These are phyloP conservation scores for Thalassiosira hispida DNA, from an alignment of 352 stramenopile genomes.

Conservation along the genomic window DNA sequence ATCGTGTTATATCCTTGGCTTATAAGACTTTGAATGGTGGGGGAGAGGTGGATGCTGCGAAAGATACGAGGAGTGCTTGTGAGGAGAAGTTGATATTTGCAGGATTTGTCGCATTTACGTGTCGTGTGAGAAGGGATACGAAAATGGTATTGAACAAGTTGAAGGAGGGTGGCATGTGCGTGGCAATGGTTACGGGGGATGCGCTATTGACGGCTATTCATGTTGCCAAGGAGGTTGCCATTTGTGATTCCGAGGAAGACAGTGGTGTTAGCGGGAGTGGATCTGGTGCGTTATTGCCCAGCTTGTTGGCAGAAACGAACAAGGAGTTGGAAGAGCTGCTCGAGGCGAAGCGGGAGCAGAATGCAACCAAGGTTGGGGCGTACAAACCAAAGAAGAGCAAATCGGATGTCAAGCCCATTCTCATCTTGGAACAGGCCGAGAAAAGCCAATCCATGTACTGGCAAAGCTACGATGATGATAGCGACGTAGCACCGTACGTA, in stretches of 20 bases:
- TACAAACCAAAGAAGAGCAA: conserved; percentile 30
- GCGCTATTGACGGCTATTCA: conserved; percentile 96
- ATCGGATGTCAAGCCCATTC: conserved; percentile 63
- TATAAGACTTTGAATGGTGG: conserved; percentile 86
- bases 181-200: conserved; percentile 99
- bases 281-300: not conserved
- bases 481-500: conserved; percentile 55
- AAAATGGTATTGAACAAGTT: conserved; percentile 91
- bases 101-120: conserved; percentile 96
- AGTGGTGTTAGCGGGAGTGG: conserved; percentile 14
- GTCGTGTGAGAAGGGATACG: conserved; percentile 92
- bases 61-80: conserved; percentile 83
- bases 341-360: conserved; percentile 48
- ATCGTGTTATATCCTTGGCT: conserved; percentile 94
- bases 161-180: conserved; percentile 92
- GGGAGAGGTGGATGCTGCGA: conserved; percentile 48
- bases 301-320: conserved; percentile 50
- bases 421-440: conserved; percentile 70
- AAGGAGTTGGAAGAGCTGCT: conserved; percentile 70
- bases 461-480: conserved; percentile 79
- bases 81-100: conserved; percentile 94
- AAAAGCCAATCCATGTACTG: conserved; percentile 55
- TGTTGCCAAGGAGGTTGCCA: conserved; percentile 96
- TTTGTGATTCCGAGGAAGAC: conserved; percentile 77
- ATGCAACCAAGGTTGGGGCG: conserved; percentile 11